Evolutionary conservation across 768 basidiomycete genomes (phyloP).

Genomic region (Termitomyces sp.): DNA sequence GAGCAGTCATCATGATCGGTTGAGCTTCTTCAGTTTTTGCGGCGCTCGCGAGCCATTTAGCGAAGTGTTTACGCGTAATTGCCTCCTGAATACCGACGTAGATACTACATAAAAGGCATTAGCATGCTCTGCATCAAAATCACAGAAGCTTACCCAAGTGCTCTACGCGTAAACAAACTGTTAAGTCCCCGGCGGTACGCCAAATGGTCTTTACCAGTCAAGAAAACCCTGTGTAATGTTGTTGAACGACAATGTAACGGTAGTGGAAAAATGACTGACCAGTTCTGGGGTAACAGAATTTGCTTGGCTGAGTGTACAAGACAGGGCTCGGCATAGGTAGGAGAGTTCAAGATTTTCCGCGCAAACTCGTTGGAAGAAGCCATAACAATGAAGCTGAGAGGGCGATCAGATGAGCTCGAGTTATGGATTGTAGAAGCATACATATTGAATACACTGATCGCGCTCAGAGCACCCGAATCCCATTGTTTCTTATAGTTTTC

Average conservation of each 20-base stretch:
- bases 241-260: not conserved
- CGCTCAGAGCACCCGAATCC: slow-evolving; percentile 85
- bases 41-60: slow-evolving; percentile 64
- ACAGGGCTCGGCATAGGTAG: slow-evolving; percentile 88
- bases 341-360: slow-evolving; percentile 95
- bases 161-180: slow-evolving; percentile 89
- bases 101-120: slow-evolving; percentile 44
- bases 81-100: slow-evolving; percentile 83
- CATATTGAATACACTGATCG: slow-evolving; percentile 98
- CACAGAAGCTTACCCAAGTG: slow-evolving; percentile 61
- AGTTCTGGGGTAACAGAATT: slow-evolving; percentile 82
- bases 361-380: slow-evolving; percentile 91
- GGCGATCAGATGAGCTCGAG: not conserved
- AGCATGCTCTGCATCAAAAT: not conserved
- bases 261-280: slow-evolving; percentile 41
- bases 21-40: slow-evolving; percentile 45
- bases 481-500: slow-evolving; percentile 92
- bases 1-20: slow-evolving; percentile 86
- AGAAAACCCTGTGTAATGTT: slow-evolving; percentile 75
- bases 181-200: slow-evolving; percentile 93
- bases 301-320: slow-evolving; percentile 90
- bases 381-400: slow-evolving; percentile 92
- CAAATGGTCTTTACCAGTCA: slow-evolving; percentile 89
- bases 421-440: slow-evolving; percentile 32
- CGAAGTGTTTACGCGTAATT: slow-evolving; percentile 75